Base-by-base conservation (phyloP, 495 filamentous ascomycete genomes). In the Neurospora sp. region DNA sequence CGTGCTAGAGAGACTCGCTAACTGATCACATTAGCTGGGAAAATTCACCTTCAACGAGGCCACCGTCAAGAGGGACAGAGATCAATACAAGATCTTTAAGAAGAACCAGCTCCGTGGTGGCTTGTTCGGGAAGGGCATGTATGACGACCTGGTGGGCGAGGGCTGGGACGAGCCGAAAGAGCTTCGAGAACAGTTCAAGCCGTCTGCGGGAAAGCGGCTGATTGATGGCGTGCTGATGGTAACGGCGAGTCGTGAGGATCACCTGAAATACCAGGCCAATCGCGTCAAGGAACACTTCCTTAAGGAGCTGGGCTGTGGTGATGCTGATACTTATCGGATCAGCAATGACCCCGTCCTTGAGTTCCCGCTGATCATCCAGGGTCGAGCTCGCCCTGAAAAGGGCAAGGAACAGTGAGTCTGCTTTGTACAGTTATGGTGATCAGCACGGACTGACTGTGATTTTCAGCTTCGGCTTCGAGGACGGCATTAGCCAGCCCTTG, bases 161-260 rank as follows among this genome's bases (percentile, higher is more conserved):
- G 45, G 45, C 45, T 53, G 45, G 45, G 45, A 53, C 45, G 45
- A 53, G 45, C 45, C 45, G 45, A 5, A 10, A 22, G 45, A 53
- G 20, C 45, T 53, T 53, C 45, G 45, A 53, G 4, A 22, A 53
- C 8, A 53, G 45, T 53, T 53, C 45, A 53, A 53, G 45, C 45
- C 45, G 20, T 20, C 45, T 53, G 45, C n/a, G n/a, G 45, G 45
- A 53, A 53, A 71, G 40, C 22, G 22, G 35, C 27, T 53, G 18
- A 71, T 71, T 31, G 41, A 71, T 38, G 70, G 70, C 35, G 40
- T 71, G 44, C 44, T 71, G 41, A 71, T 53, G 70, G 70, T 71
- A 12, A 45, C 70, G 18, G 70, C 41, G 35, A 71, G 44, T 45
- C 20, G 31, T n/a, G 31, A 39, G 27, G 40, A 59, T 9, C 10